Evolutionary conservation across 768 basidiomycete genomes (phyloP), one percentile per base, ranked within the genome.

Genomic region (Mycena haematopus): DNA sequence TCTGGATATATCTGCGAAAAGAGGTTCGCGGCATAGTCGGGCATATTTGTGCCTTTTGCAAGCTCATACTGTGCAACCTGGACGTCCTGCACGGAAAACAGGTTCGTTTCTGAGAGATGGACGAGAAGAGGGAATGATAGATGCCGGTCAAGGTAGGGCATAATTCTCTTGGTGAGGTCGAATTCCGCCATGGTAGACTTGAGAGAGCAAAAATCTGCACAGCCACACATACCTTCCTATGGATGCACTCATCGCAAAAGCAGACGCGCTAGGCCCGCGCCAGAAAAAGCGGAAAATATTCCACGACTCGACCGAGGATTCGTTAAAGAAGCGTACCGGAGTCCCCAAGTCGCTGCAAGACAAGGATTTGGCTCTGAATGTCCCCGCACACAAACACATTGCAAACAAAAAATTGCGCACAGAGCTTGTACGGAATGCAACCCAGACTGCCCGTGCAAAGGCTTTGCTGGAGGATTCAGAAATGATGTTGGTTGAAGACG

Each of bases 41-140:
- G 90, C 96, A 99, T 98, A 76, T 99, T 98, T 49, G 97, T 99
- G 65, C 90, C 93, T 74, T 94, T 96, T 58, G 95, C 93, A 56
- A 99, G 89, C 71, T 98, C 95, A 90, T 97, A 96, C 79, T 98
- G 96, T 38, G 97, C 96, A 42, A 87, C 79, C 60, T 88, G 87
- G 60, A 99, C 85, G 68, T 99, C 87, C 44, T 91, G 83, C 22
- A 83, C 80, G 1, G 93, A 83, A 75, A 95, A 98, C 42, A 92
- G 77, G 19, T 86, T 85, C 10, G 82, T 84, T 62, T 92, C 90
- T 17, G 82, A 84, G 46, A 98, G 88, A 79, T 96, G 95, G 11
- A 91, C 87, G 63, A 99, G 90, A 10, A 99, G 79, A 27, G 97
- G 96, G 70, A 98, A 92, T 40, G 91, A 90, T 31, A 99, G 84